Percentiles rank a stretch among this genome's conserved stretches.
Evolutionary conservation across 2,329 filamentous ascomycete species (phyloP).

Genomic region (Aschersonia sp.): DNA sequence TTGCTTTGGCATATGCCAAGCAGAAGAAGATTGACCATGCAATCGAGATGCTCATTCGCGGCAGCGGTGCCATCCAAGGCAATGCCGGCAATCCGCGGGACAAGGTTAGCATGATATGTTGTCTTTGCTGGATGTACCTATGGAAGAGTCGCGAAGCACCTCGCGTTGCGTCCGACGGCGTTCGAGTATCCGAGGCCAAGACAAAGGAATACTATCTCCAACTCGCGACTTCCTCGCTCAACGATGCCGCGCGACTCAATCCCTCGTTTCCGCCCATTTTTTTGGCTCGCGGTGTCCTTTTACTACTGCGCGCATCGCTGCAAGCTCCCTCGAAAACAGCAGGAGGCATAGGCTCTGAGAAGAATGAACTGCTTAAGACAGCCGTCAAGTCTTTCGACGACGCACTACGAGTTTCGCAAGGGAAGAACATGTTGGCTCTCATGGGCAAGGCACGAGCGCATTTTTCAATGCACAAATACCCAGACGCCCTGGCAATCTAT

Average conservation of each 20-base stretch:
- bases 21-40: conserved; percentile 82
- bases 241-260: conserved; percentile 90
- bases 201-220: conserved; percentile 92
- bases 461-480: conserved; percentile 75
- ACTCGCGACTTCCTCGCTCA: conserved; percentile 77
- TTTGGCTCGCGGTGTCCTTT: conserved; percentile 78
- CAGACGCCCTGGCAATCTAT: conserved; percentile 70
- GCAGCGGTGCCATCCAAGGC: conserved; percentile 54
- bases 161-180: conserved; percentile 45
- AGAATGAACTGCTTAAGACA: conserved; percentile 65
- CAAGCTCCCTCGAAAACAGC: conserved; percentile 59
- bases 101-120: conserved; percentile 70
- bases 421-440: conserved; percentile 81
- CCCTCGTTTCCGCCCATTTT: conserved; percentile 85
- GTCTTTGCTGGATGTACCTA: conserved; percentile 81
- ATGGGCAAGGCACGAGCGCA: conserved; percentile 79
- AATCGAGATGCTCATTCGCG: conserved; percentile 59
- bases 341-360: conserved; percentile 54
- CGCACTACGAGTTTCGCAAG: conserved; percentile 68
- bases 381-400: conserved; percentile 93
- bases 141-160: conserved; percentile 75
- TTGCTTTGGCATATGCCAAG: conserved; percentile 91
- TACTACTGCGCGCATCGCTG: conserved; percentile 74
- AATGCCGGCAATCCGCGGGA: conserved; percentile 63
- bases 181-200: conserved; percentile 55